Evolutionary conservation across 805 yeast genomes (phyloP), one percentile per base, ranked within the genome.

Genomic region (Wickerhamomyces alni): DNA sequence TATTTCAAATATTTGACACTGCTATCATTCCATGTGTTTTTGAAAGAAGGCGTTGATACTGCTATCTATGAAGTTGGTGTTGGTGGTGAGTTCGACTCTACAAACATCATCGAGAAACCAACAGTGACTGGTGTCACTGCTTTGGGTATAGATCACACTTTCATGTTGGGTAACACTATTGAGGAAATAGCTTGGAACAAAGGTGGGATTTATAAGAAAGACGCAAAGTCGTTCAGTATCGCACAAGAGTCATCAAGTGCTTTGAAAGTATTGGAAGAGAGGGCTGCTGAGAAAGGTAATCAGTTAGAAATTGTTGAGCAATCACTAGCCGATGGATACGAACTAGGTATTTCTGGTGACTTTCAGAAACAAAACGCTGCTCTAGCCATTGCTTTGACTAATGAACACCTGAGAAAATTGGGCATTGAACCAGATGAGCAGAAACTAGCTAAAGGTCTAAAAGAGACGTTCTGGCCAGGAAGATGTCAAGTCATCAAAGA

Each of bases 31-130:
- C 96, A 94, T 58, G 83, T 87, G 1, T 94, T 94, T 52, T 59
- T 87, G 63, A 72, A 76, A 39, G 99, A 93, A 62, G 83, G 85
- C 2, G 89, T 93, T n/a, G 85, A 88, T 55, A 76, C 96, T 27
- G 97, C 98, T 11, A 82, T 93, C 29, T 88, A 86, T 56, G 99
- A 93, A 60, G 99, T 94, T 24, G 99, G 99, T 17, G 95, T 93
- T 35, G 99, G 99, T 22, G 99, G 99, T 7, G 94, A 86, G 57
- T 87, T 79, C 54, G 99, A 93, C 61, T 87, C 96, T n/a, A 93
- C 99, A 11, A 93, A 93, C 58, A 74, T 93, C 2, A 75, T 93
- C 36, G 77, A 71, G 32, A 65, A 69, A 32, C 98, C 99, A 16
- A 74, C 85, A 0, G 89, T 80, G 1, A 81, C 95, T 35, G 99